Evolutionary conservation across 495 filamentous ascomycete species (phyloP), one percentile per base, ranked within the genome.

Genomic region (Annulohypoxylon moriforme): DNA sequence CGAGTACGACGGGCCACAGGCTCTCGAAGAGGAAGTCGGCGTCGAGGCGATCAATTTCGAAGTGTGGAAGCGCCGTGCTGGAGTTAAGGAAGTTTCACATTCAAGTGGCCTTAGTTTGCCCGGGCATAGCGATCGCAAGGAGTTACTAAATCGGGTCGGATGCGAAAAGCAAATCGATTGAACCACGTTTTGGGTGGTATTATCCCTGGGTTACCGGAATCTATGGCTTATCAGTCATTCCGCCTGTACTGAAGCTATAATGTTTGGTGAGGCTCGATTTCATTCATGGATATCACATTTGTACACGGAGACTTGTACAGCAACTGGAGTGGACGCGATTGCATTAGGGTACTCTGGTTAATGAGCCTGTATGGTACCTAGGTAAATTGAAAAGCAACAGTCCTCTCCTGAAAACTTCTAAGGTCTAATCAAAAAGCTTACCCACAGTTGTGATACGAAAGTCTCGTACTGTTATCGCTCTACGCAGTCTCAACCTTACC

Each of bases 91-190:
- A 18, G 33, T 31, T 22, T 14, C 55, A n/a, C 55, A 18, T 22
- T 24, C 55, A 7, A 58, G 55, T n/a, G 55, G 55, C 11, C 33
- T 58, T 4, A 40, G 33, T 58, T 18, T 58, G 33, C 33, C 33
- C n/a, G 55, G 55, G 33, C 55, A 58, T 40, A 58, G 55, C 27
- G 55, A 58, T 58, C 55, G 55, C 18, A 58, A 58, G 55, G 55
- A 58, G 22, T 58, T 58, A 33, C 7, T 58, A 22, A 58, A 58
- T 40, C 33, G 55, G 20, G 36, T 58, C 33, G 55, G 55, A 40
- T 58, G 55, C 55, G 55, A 58, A 9, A 58, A 58, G 20, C 55
- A 58, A 58, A 58, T 58, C 25, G 55, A 58, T 34, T 58, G 20
- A 55, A 13, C 9, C n/a, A 40, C 20, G 11, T 4, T 31, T 33